Evolutionary conservation across 1,284 basidiomycete species (phyloP).

Genomic region (Microbotryum lychnidis-dioicae): DNA sequence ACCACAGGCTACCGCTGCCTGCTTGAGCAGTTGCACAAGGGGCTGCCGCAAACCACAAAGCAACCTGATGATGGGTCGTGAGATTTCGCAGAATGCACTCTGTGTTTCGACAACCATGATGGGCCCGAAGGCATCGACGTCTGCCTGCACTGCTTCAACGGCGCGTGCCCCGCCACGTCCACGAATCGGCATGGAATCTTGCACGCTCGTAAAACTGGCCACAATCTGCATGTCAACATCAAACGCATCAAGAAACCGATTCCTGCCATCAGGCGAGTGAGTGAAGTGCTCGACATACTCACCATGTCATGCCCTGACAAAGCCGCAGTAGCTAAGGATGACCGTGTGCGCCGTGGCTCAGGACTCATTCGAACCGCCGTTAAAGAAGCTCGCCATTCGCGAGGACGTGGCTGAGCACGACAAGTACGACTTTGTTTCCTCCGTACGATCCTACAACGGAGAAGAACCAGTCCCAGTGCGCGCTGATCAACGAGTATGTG

Average conservation of each 20-base stretch:
- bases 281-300: slow-evolving; percentile 35
- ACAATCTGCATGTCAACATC: slow-evolving; percentile 72
- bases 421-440: slow-evolving; percentile 58
- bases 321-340: no score
- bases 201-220: slow-evolving; percentile 62
- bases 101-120: slow-evolving; percentile 90
- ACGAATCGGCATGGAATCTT: slow-evolving; percentile 59
- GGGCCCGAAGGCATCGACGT: slow-evolving; percentile 70
- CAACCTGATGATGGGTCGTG: no score
- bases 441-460: neutral
- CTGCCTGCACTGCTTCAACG: slow-evolving; percentile 89
- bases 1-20: neutral
- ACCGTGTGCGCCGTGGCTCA: slow-evolving; percentile 16
- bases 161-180: slow-evolving; percentile 58
- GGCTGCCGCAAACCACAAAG: no score
- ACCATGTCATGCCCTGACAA: no score
- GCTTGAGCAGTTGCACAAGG: no score
- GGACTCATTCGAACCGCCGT: slow-evolving; percentile 68
- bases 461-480: neutral
- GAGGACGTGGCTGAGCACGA: slow-evolving; percentile 75
- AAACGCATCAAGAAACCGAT: slow-evolving; percentile 61
- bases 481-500: no score
- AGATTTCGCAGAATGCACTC: slow-evolving; percentile 61
- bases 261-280: slow-evolving; percentile 53
- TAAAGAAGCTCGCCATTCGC: slow-evolving; percentile 79